Percentiles rank a stretch among this genome's conserved stretches.
These are phyloP conservation scores for Neurospora sp. DNA, from an alignment of 495 filamentous ascomycete genomes.

Conservation along the genomic window DNA sequence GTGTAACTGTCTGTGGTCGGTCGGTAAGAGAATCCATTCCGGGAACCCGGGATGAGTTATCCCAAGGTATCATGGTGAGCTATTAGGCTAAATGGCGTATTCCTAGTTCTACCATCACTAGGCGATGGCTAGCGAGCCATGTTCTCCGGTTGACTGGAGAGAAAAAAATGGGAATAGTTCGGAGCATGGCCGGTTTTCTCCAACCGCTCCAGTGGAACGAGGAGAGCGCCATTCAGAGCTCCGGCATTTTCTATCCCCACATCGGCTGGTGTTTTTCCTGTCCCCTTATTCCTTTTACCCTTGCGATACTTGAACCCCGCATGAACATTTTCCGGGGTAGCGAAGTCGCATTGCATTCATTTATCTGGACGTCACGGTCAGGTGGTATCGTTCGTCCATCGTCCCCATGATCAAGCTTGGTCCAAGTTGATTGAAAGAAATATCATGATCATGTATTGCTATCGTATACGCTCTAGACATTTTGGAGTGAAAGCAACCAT, in stretches of 20 bases:
- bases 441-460: not conserved
- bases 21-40: not conserved
- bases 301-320: not conserved
- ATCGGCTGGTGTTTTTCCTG: not conserved
- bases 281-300: not conserved
- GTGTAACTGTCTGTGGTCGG: not conserved
- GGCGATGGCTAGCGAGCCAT: not conserved
- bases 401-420: not conserved
- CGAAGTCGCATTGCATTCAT: not conserved
- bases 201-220: constrained; percentile 9
- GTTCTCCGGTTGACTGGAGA: constrained; percentile 1
- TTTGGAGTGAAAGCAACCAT: not conserved
- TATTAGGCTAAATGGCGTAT: constrained; percentile 15
- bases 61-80: not conserved
- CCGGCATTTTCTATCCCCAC: not conserved
- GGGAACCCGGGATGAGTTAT: constrained; percentile 8
- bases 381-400: not conserved
- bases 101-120: not conserved
- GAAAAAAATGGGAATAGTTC: not conserved
- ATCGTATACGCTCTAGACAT: not conserved
- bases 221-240: not conserved
- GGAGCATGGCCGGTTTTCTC: constrained; percentile 5
- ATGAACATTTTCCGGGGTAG: not conserved
- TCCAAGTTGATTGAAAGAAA: not conserved
- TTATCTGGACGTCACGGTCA: not conserved